Percentiles rank a stretch among this genome's conserved stretches.
phyloP scores from a whole-genome alignment of 768 basidiomycete genomes.

The Panus rudis region DNA sequence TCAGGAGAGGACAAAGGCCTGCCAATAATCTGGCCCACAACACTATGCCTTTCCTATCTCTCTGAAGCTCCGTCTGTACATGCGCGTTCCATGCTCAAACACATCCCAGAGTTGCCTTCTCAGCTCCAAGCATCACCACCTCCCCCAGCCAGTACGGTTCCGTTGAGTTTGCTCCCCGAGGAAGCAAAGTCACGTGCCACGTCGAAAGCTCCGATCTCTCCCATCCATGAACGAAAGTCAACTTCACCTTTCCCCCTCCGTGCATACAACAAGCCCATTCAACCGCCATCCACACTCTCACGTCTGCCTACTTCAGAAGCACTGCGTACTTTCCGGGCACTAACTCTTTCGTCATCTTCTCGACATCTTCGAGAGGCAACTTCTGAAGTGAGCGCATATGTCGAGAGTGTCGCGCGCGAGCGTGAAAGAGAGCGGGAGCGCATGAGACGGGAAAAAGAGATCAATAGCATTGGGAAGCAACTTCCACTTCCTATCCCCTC shows the following conservation, averaged over 20 bases:
- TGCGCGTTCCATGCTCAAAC: slow-evolving; percentile 37
- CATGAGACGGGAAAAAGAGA: slow-evolving; percentile 59
- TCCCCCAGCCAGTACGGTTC: slow-evolving; percentile 24
- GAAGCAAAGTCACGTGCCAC: background rate
- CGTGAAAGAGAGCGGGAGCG: slow-evolving; percentile 74
- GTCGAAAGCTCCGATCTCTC: slow-evolving; percentile 1
- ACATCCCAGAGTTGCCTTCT: slow-evolving; percentile 57
- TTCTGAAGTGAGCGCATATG: slow-evolving; percentile 57
- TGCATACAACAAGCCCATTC: slow-evolving; percentile 5
- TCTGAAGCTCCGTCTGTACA: slow-evolving; percentile 29
- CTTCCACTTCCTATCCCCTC: background rate
- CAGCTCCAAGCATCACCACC: slow-evolving; percentile 53
- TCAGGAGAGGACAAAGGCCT: slow-evolving; percentile 79
- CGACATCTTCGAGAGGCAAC: slow-evolving; percentile 49
- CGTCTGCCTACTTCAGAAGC: slow-evolving; percentile 11
- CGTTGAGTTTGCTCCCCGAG: slow-evolving; percentile 5
- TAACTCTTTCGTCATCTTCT: slow-evolving; percentile 35
- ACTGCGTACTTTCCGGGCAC: slow-evolving; percentile 37
- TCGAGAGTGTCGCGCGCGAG: slow-evolving; percentile 70
- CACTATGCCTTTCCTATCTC: slow-evolving; percentile 46
- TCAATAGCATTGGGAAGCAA: slow-evolving; percentile 15
- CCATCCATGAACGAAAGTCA: slow-evolving; percentile 1
- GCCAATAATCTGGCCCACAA: slow-evolving; percentile 63
- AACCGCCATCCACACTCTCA: slow-evolving; percentile 22
- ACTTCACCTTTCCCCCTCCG: slow-evolving; percentile 22